A percentile compares a stretch with the other conserved stretches of the same genome.
These are phyloP conservation scores for Thelonectria rubi DNA, from an alignment of 2,329 filamentous ascomycete species.

Conservation along the genomic window DNA sequence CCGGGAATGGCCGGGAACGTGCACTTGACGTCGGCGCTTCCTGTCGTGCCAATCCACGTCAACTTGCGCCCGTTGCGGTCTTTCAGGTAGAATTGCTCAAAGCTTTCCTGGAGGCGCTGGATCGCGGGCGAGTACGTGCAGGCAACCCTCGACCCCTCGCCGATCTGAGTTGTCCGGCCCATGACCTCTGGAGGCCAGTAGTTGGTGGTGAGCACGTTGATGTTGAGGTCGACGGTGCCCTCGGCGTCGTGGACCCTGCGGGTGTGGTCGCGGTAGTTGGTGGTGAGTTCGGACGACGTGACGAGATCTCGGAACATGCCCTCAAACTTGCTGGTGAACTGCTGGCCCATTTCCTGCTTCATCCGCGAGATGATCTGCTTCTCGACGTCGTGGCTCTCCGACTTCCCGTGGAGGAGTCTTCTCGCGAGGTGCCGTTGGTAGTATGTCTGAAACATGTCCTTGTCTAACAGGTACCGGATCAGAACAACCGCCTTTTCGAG, in stretches of 20 bases:
- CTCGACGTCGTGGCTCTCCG: conserved; percentile 90
- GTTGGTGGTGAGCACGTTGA: conserved; percentile 90
- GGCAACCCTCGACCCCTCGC: conserved; percentile 51
- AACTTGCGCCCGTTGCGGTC: conserved; percentile 89
- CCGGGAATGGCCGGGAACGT: conserved; percentile 76
- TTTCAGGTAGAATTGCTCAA: conserved; percentile 86
- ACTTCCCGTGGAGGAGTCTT: conserved; percentile 86
- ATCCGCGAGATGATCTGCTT: conserved; percentile 96
- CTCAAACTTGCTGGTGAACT: conserved; percentile 92
- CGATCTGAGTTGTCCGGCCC: conserved; percentile 65
- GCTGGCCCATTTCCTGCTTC: conserved; percentile 95
- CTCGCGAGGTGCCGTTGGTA: conserved; percentile 97
- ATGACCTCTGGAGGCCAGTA: conserved; percentile 95
- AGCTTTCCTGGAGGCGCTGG: conserved; percentile 79
- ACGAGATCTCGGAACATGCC: conserved; percentile 98
- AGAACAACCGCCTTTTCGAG: conserved; percentile 90
- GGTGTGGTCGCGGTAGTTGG: conserved; percentile 77
- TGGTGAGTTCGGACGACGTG: conserved; percentile 83
- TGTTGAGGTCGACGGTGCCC: conserved; percentile 75
- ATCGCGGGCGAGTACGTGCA: conserved; percentile 82
- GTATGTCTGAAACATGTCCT: conserved; percentile 95
- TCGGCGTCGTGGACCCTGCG: conserved; percentile 58
- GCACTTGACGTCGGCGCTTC: conserved; percentile 87
- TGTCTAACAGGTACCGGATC: conserved; percentile 87
- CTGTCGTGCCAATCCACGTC: conserved; percentile 78